Evolutionary conservation across 1,284 basidiomycete genomes (phyloP).

Genomic region (Naganishia cerealis): DNA sequence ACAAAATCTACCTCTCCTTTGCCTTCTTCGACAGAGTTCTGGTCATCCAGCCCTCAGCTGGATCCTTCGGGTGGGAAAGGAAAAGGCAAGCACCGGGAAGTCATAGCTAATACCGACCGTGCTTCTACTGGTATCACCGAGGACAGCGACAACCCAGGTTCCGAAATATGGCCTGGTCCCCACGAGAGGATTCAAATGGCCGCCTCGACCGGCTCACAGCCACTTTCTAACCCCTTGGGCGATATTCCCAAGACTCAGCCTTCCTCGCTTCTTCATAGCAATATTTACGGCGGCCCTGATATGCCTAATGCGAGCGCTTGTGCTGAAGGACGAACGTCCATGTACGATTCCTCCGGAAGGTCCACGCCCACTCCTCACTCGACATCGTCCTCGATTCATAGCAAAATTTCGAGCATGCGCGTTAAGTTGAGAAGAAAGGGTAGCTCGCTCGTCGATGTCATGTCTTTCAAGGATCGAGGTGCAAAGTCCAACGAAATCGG

Average conservation of each 20-base stretch:
- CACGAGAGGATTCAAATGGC: not conserved
- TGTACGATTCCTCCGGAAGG: slow-evolving; percentile 7
- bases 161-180: not conserved
- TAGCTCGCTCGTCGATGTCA: slow-evolving; percentile 8
- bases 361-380: slow-evolving; percentile 3
- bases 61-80: not conserved
- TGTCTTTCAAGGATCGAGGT: slow-evolving; percentile 3
- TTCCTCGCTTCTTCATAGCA: not conserved
- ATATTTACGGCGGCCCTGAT: not conserved
- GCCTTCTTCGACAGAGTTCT: not conserved
- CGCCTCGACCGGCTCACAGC: not conserved
- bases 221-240: not conserved
- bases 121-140: not conserved
- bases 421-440: slow-evolving; percentile 25
- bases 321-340: not conserved
- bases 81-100: not conserved
- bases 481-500: not conserved
- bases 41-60: not conserved
- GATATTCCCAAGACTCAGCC: not conserved
- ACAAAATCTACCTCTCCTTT: not conserved
- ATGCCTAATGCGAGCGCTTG: not conserved
- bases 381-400: not conserved
- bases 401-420: slow-evolving; percentile 20
- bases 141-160: not conserved
- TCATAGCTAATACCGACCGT: not conserved